Conservation (phyloP, 1,139 yeast species). For the Zygoascus meyerae region DNA sequence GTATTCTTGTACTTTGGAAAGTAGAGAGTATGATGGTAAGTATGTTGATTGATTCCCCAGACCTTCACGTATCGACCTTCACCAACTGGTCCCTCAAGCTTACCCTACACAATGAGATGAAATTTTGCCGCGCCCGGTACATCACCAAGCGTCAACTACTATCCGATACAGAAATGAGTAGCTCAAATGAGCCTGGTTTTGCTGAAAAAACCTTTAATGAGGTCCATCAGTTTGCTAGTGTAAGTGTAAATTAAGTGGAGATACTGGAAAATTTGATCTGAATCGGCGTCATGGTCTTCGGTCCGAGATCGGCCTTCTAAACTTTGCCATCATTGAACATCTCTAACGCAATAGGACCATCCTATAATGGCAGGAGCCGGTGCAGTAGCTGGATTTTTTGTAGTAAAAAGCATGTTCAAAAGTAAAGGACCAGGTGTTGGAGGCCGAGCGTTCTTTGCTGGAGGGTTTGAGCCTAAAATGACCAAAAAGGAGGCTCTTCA, state of each 20-base stretch:
- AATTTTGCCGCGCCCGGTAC: too few relatives aligned
- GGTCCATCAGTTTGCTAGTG: constrained; percentile 34
- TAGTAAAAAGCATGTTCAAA: constrained; percentile 52
- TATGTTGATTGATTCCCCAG: too few relatives aligned
- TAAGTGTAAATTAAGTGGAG: constrained; percentile 13
- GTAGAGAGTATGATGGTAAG: too few relatives aligned
- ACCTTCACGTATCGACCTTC: too few relatives aligned
- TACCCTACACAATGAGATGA: too few relatives aligned
- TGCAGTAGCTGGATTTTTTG: constrained; percentile 49
- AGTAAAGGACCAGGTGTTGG: constrained; percentile 66
- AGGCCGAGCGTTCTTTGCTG: constrained; percentile 69
- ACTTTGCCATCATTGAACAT: background rate
- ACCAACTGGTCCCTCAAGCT: too few relatives aligned
- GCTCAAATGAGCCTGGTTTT: constrained; percentile 36
- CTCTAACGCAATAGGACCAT: constrained; percentile 41
- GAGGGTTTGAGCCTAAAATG: constrained; percentile 90
- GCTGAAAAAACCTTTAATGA: constrained; percentile 59
- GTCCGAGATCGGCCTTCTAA: background rate
- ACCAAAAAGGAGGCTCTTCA: constrained; percentile 84
- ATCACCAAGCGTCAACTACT: too few relatives aligned
- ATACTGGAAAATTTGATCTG: background rate
- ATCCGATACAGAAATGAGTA: too few relatives aligned
- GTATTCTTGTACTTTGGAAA: background rate
- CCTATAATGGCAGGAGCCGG: constrained; percentile 74
- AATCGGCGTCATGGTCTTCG: background rate